Conservation (phyloP, 441 rosid genomes). For the Gossypium trilobum region DNA sequence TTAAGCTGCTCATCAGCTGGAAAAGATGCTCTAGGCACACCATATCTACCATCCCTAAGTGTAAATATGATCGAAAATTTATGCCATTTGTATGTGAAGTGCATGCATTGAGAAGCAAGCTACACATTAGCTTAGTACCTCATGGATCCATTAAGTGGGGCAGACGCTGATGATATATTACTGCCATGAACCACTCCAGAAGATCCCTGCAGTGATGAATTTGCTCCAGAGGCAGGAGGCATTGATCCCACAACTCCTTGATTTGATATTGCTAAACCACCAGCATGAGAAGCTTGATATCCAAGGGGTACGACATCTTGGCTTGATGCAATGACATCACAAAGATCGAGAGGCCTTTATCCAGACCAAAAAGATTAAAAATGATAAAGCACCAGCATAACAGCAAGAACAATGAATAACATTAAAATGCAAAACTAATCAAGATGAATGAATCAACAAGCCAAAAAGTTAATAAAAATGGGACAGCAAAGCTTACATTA, state of each 20-base stretch:
- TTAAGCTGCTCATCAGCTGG: constrained; percentile 79
- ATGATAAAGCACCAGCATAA: constrained; percentile 14
- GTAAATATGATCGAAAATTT: constrained; percentile 6
- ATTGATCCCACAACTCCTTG: constrained; percentile 53
- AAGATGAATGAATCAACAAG: constrained; percentile 8
- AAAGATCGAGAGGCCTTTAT: constrained; percentile 94
- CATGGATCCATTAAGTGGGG: constrained; percentile 47
- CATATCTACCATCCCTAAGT: constrained; percentile 69
- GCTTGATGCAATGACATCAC: constrained; percentile 60
- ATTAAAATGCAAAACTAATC: background rate
- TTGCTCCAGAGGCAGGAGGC: constrained; percentile 56
- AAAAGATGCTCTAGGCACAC: constrained; percentile 59
- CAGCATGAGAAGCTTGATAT: constrained; percentile 54
- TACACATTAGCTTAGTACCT: constrained; percentile 45
- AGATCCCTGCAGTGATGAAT: constrained; percentile 57
- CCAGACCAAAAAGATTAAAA: constrained; percentile 22
- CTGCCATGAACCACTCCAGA: constrained; percentile 49
- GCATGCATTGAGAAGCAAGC: constrained; percentile 15
- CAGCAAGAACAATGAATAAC: constrained; percentile 1
- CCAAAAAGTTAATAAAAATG: constrained; percentile 6
- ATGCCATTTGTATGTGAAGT: constrained; percentile 7
- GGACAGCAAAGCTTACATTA: constrained; percentile 58
- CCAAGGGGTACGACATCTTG: constrained; percentile 53
- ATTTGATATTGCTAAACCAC: constrained; percentile 46
- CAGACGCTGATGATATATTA: constrained; percentile 52